These are phyloP conservation scores for Cyberlindnera japonica DNA, from an alignment of 805 yeast species.

Conservation along the genomic window DNA sequence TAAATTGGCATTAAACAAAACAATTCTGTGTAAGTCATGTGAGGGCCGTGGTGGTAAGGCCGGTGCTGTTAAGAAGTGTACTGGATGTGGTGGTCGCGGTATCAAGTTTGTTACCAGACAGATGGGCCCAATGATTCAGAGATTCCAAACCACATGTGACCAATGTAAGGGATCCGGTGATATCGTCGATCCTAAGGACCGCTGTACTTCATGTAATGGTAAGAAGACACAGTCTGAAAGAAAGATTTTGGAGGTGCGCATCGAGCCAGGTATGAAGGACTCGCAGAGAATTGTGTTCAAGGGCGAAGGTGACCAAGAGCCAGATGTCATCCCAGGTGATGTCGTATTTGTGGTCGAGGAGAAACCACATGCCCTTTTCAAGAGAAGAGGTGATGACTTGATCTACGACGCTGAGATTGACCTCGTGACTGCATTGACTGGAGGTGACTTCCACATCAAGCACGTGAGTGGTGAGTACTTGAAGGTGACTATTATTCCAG, in stretches of 20 bases:
- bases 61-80: slow-evolving; percentile 83
- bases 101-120: slow-evolving; percentile 88
- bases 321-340: slow-evolving; percentile 93
- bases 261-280: slow-evolving; percentile 95
- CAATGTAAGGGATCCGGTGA: slow-evolving; percentile 91
- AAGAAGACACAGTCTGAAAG: slow-evolving; percentile 83
- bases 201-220: slow-evolving; percentile 86
- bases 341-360: slow-evolving; percentile 89
- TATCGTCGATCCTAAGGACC: slow-evolving; percentile 78
- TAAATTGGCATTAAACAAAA: slow-evolving; percentile 90
- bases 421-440: slow-evolving; percentile 90
- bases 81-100: slow-evolving; percentile 89
- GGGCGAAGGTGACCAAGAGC: slow-evolving; percentile 98
- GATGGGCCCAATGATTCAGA: slow-evolving; percentile 99
- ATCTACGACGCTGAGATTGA: slow-evolving; percentile 84
- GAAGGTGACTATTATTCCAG: slow-evolving; percentile 79
- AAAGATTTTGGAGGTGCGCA: slow-evolving; percentile 89
- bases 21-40: slow-evolving; percentile 82
- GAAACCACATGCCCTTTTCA: slow-evolving; percentile 78
- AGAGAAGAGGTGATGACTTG: slow-evolving; percentile 87
- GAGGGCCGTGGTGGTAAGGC: slow-evolving; percentile 96
- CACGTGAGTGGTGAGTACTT: slow-evolving; percentile 91
- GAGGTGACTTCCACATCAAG: slow-evolving; percentile 85
- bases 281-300: slow-evolving; percentile 87
- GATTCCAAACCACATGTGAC: slow-evolving; percentile 94